Conservation (phyloP, 2,329 filamentous ascomycete genomes). For the Hypoxylon sp. region DNA sequence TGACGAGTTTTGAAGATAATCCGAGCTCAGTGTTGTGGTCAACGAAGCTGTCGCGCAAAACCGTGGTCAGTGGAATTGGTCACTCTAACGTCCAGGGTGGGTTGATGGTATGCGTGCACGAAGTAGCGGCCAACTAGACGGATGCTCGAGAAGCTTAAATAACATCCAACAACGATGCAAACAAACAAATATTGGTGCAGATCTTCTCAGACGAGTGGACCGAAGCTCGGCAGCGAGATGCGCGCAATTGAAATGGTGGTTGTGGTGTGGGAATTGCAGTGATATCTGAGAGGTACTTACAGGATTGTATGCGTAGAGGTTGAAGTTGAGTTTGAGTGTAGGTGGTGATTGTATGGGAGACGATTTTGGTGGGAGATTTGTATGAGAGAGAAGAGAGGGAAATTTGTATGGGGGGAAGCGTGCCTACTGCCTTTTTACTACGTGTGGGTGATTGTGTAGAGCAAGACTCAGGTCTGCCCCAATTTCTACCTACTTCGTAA, state of each 20-base stretch:
- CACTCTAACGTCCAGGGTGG: conserved; percentile 32
- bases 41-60: conserved; percentile 51
- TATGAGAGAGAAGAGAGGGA: conserved; percentile 71
- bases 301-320: conserved; percentile 52
- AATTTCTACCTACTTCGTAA: conserved; percentile 44
- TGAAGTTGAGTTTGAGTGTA: conserved; percentile 58
- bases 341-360: conserved; percentile 62
- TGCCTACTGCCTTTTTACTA: conserved; percentile 72
- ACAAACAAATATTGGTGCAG: conserved; percentile 27
- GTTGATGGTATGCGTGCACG: conserved; percentile 39
- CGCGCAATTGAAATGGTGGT: conserved; percentile 29
- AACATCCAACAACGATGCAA: conserved; percentile 27
- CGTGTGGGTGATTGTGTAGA: conserved; percentile 69
- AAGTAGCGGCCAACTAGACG: conserved; percentile 17
- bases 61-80: conserved; percentile 46
- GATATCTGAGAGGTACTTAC: conserved; percentile 65
- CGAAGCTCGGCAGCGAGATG: conserved; percentile 11
- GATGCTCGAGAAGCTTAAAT: conserved; percentile 28
- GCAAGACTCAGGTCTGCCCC: conserved; percentile 42
- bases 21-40: conserved; percentile 45
- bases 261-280: conserved; percentile 54
- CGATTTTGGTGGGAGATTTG: conserved; percentile 68
- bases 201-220: conserved; percentile 22
- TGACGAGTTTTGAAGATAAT: conserved; percentile 41
- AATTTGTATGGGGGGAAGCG: conserved; percentile 66